Percentiles rank a stretch among this genome's conserved stretches.
These are phyloP conservation scores for Leccinum aurantiacum DNA, from an alignment of 768 basidiomycete species.

Conservation along the genomic window DNA sequence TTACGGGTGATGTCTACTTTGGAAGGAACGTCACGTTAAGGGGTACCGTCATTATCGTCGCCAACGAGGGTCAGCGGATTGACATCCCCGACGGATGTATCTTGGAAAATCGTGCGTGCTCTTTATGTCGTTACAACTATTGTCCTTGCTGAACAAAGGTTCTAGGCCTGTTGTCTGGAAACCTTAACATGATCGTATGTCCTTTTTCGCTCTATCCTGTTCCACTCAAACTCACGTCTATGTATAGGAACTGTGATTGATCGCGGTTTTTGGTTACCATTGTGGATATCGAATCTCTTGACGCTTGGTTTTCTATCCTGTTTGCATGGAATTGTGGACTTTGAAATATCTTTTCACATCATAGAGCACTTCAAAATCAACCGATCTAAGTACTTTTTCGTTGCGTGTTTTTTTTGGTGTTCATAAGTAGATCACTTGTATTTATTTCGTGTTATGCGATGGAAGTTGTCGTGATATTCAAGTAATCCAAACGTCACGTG, in stretches of 20 bases:
- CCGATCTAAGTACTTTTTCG: conserved; percentile 1
- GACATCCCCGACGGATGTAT: conserved; percentile 75
- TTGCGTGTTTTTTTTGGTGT: conserved; percentile 4
- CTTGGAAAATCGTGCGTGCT: conserved; percentile 59
- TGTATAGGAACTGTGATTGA: conserved; percentile 33
- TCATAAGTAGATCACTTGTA: not conserved
- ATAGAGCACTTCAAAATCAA: conserved; percentile 16
- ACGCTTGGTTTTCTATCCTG: conserved; percentile 7
- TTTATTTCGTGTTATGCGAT: not conserved
- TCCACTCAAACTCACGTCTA: not conserved
- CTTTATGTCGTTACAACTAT: not conserved
- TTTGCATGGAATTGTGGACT: conserved; percentile 24
- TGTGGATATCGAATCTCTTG: conserved; percentile 6
- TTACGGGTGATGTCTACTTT: conserved; percentile 67
- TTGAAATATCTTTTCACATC: conserved; percentile 3
- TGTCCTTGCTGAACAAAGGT: conserved; percentile 15
- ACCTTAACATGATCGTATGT: conserved; percentile 69
- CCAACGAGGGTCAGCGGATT: conserved; percentile 74
- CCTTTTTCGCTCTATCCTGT: not conserved
- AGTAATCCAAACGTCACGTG: not conserved
- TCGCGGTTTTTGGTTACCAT: conserved; percentile 2
- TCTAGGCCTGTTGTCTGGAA: conserved; percentile 67
- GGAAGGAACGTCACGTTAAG: conserved; percentile 63
- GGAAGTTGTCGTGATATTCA: not conserved
- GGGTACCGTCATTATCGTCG: conserved; percentile 73